These are phyloP conservation scores for Trichophaea hybrida DNA, from an alignment of 2,329 filamentous ascomycete species.

Conservation along the genomic window DNA sequence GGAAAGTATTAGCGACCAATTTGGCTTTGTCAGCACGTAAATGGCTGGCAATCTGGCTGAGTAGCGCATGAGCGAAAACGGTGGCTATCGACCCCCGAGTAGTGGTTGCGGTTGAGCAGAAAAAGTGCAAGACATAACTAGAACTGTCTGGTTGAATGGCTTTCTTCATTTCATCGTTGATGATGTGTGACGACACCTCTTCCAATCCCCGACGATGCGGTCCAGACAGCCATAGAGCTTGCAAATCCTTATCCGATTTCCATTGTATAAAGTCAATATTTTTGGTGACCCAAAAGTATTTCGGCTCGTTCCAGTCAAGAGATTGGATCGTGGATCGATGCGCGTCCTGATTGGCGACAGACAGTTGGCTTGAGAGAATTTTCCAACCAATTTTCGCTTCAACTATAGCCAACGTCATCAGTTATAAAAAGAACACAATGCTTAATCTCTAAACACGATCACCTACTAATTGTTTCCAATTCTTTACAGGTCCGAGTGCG, in stretches of 20 bases:
- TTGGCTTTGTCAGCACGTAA: not conserved
- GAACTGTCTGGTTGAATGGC: not conserved
- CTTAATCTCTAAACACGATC: not conserved
- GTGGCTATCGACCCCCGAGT: not conserved
- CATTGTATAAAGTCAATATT: too few relatives aligned
- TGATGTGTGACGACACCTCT: not conserved
- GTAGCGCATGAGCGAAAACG: not conserved
- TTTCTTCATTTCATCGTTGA: not conserved
- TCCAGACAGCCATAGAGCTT: not conserved
- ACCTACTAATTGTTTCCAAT: too few relatives aligned
- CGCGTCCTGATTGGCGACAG: not conserved
- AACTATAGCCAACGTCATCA: not conserved
- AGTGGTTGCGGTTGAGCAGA: not conserved
- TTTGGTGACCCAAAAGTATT: not conserved
- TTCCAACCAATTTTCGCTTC: not conserved
- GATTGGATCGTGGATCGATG: not conserved
- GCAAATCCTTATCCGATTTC: not conserved
- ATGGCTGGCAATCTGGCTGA: not conserved
- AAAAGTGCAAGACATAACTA: not conserved
- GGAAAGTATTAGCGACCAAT: not conserved
- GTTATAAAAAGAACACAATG: not conserved
- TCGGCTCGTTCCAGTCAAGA: not conserved
- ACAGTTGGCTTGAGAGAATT: not conserved
- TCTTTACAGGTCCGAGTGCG: not conserved
- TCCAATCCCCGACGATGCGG: not conserved